phyloP scores from a whole-genome alignment of 2,329 filamentous ascomycete species.

The Pestalotiopsis sp. region DNA sequence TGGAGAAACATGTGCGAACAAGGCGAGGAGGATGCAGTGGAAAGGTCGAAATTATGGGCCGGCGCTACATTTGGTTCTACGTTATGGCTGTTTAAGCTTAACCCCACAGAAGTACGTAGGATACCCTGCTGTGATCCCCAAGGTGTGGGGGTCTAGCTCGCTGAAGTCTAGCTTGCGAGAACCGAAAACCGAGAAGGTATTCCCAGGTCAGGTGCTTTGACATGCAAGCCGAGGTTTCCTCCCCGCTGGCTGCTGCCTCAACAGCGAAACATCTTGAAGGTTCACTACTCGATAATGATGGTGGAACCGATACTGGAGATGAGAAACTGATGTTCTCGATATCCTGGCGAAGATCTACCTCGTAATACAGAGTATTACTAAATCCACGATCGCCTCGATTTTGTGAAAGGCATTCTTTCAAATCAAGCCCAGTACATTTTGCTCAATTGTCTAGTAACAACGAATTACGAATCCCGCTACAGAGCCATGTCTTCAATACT shows the following conservation, averaged over 20 bases:
- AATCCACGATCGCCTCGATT: background rate
- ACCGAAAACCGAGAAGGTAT: background rate
- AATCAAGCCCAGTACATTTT: background rate
- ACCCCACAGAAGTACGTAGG: background rate
- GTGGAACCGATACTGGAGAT: background rate
- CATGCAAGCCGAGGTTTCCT: background rate
- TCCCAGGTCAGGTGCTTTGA: background rate
- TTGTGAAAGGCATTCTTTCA: background rate
- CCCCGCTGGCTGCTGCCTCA: background rate
- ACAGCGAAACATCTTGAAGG: background rate
- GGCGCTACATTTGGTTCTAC: background rate
- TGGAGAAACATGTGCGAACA: background rate
- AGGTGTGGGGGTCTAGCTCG: background rate
- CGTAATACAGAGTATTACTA: background rate
- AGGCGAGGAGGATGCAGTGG: background rate
- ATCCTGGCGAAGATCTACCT: background rate
- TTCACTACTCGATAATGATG: background rate
- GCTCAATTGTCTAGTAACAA: background rate
- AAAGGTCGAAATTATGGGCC: background rate
- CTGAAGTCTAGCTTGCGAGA: background rate
- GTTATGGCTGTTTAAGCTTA: background rate
- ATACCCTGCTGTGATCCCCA: background rate
- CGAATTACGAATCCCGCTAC: background rate
- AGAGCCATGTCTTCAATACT: background rate
- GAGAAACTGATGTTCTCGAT: background rate